phyloP scores from a whole-genome alignment of 139 green algal genomes.

The Limnomonas spitsbergensis region DNA sequence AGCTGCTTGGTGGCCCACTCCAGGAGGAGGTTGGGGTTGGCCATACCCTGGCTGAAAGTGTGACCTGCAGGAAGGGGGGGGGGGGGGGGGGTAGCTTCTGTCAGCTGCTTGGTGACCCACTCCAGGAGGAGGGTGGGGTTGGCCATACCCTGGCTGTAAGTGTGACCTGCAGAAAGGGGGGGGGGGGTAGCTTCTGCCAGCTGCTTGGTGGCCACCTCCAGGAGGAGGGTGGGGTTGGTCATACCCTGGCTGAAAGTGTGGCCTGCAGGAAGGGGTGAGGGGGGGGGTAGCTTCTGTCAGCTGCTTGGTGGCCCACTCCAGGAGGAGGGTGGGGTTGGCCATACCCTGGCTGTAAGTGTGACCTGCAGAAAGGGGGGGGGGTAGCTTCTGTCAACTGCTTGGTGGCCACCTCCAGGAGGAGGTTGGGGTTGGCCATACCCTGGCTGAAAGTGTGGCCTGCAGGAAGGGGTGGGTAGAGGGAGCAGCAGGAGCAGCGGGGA shows the following conservation, averaged over 20 bases:
- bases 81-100: no score
- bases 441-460: neutral
- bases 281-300: no score
- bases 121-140: neutral
- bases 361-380: slow-evolving; percentile 7
- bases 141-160: neutral
- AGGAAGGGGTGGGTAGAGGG: no score
- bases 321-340: neutral
- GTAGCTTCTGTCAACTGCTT: neutral
- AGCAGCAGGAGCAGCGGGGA: no score
- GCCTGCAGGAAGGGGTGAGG: neutral
- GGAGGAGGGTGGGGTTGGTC: neutral
- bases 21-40: neutral
- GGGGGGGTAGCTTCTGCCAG: neutral
- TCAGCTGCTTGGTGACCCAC: neutral
- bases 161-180: slow-evolving; percentile 1
- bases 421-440: neutral
- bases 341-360: neutral
- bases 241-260: neutral
- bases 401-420: neutral
- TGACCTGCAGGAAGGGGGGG: slow-evolving; percentile 2
- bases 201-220: neutral
- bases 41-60: neutral
- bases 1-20: neutral
- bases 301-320: neutral